Conservation (phyloP, 129 eudicot species). For the Calendula officinalis region DNA sequence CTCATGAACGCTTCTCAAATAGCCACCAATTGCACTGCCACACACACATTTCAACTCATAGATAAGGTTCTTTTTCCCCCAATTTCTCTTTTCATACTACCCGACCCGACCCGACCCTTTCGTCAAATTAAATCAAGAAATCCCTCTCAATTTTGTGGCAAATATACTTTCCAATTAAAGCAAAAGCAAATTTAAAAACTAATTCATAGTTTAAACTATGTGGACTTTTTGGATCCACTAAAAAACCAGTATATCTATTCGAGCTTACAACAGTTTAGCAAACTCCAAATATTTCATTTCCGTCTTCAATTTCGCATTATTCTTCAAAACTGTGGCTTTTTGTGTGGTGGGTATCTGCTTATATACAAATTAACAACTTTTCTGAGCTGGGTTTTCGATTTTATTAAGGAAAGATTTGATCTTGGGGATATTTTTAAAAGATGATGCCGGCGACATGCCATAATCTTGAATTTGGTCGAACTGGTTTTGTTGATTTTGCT, state of each 20-base stretch:
- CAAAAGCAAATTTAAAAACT: neutral
- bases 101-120: neutral
- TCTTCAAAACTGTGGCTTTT: constrained; percentile 21
- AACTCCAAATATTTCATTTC: neutral
- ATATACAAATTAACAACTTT: constrained; percentile 18
- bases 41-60: constrained; percentile 38
- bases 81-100: neutral
- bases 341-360: constrained; percentile 21
- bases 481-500: constrained; percentile 40
- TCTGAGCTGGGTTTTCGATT: constrained; percentile 43
- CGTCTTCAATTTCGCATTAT: constrained; percentile 20
- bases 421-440: constrained; percentile 25
- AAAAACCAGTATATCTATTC: constrained; percentile 34
- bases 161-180: constrained; percentile 20
- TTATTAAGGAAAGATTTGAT: constrained; percentile 15
- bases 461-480: constrained; percentile 64
- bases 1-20: constrained; percentile 31
- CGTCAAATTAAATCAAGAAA: constrained; percentile 14
- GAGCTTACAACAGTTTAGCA: constrained; percentile 22
- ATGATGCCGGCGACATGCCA: constrained; percentile 85
- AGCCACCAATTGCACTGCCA: constrained; percentile 33
- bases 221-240: constrained; percentile 61
- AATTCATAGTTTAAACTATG: constrained; percentile 32
- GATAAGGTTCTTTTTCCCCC: constrained; percentile 39
- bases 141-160: constrained; percentile 19